Evolutionary conservation across 176 grass and related monocot genomes (phyloP).

Genomic region (Thalia dealbata): DNA sequence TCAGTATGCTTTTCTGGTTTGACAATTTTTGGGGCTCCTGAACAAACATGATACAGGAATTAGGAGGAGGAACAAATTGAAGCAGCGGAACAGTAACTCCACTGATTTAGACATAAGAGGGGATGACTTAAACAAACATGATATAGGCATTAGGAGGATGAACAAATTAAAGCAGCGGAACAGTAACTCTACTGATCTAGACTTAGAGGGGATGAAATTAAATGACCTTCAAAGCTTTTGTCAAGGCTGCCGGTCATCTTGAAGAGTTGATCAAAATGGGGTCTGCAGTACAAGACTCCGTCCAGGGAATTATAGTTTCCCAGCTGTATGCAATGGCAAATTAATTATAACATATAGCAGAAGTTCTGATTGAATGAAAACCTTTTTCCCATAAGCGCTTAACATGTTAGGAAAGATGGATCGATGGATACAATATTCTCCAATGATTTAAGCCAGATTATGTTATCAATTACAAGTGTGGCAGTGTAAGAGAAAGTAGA

Average conservation of each 20-base stretch:
- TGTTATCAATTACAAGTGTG: no score
- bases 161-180: background rate
- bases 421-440: no score
- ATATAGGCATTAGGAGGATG: conserved; percentile 11
- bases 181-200: background rate
- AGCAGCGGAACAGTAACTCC: background rate
- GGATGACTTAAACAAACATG: conserved; percentile 4
- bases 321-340: background rate
- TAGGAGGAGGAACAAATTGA: background rate
- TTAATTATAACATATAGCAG: no score
- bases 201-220: background rate
- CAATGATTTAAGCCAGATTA: no score
- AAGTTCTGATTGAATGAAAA: no score
- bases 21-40: conserved; percentile 90
- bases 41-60: no score
- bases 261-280: conserved; percentile 2
- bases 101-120: no score
- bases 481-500: no score
- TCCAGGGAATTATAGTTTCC: background rate
- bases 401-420: no score
- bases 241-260: conserved; percentile 13
- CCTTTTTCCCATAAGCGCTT: no score
- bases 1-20: conserved; percentile 80
- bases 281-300: background rate
- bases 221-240: conserved; percentile 91